These are phyloP conservation scores for Xylariaceae sp. DNA, from an alignment of 2,329 filamentous ascomycete species.

Conservation along the genomic window DNA sequence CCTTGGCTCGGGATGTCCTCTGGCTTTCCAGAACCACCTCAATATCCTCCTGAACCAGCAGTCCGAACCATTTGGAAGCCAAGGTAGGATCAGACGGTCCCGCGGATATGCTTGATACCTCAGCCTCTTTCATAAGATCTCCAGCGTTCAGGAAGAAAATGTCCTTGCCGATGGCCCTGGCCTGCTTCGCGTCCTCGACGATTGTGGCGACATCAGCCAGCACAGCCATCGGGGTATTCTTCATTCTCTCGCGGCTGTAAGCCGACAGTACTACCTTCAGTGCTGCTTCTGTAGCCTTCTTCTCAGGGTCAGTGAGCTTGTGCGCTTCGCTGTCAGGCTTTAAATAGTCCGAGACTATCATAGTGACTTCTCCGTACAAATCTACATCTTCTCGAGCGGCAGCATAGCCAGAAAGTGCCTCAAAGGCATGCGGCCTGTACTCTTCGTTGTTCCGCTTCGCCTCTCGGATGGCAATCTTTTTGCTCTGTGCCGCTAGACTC, in stretches of 20 bases:
- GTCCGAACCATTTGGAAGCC: conserved; percentile 35
- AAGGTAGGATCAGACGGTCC: conserved; percentile 5
- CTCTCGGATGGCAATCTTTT: conserved; percentile 79
- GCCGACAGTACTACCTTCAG: conserved; percentile 47
- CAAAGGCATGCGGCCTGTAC: conserved; percentile 74
- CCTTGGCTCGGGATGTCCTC: conserved; percentile 43
- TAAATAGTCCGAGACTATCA: conserved; percentile 60
- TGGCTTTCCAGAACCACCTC: conserved; percentile 50
- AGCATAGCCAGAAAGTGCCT: conserved; percentile 68
- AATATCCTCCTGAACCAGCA: conserved; percentile 41
- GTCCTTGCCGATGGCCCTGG: conserved; percentile 42
- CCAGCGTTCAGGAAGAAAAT: conserved; percentile 48
- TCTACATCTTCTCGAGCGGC: conserved; percentile 64
- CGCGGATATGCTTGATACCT: conserved; percentile 12
- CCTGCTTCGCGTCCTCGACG: conserved; percentile 28
- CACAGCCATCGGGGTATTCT: conserved; percentile 31
- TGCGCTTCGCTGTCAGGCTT: conserved; percentile 45
- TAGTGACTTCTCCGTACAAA: conserved; percentile 62
- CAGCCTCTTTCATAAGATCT: conserved; percentile 43
- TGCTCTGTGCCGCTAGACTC: conserved; percentile 58
- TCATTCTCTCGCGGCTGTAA: conserved; percentile 40
- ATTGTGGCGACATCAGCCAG: conserved; percentile 35
- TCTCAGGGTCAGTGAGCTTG: conserved; percentile 36
- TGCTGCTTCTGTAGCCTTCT: conserved; percentile 43
- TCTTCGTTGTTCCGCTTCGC: conserved; percentile 85